These are phyloP conservation scores for Acidiella bohemica DNA, from an alignment of 495 filamentous ascomycete species.

Conservation along the genomic window DNA sequence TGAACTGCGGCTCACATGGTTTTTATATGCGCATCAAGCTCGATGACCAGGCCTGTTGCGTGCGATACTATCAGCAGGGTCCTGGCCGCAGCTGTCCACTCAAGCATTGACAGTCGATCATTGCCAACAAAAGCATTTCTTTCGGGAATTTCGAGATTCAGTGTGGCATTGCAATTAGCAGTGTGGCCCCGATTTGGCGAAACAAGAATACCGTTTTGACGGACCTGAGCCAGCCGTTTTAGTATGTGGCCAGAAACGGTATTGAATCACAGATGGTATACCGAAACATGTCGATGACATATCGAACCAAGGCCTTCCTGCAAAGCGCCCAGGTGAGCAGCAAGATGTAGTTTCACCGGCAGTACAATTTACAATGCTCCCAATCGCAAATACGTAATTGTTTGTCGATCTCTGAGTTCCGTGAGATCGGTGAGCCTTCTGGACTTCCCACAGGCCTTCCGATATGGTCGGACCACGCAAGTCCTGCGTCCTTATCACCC, in stretches of 20 bases:
- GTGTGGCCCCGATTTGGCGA: slow-evolving; percentile 8
- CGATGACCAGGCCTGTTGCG: slow-evolving; percentile 8
- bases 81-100: slow-evolving; percentile 10
- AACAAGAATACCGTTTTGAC: slow-evolving; percentile 14
- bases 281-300: too few species aligned
- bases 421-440: too few species aligned
- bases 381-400: too few species aligned
- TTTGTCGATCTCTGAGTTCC: too few species aligned
- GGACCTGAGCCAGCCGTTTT: slow-evolving; percentile 5
- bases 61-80: slow-evolving; percentile 5
- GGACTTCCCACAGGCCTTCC: too few species aligned
- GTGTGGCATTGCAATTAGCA: slow-evolving; percentile 12
- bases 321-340: too few species aligned
- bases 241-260: slow-evolving; percentile 13
- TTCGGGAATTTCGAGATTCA: slow-evolving; percentile 6
- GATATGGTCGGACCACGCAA: too few species aligned
- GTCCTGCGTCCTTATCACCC: too few species aligned
- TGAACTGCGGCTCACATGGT: slow-evolving; percentile 6
- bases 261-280: too few species aligned
- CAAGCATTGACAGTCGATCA: slow-evolving; percentile 6
- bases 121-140: slow-evolving; percentile 4
- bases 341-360: too few species aligned
- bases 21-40: slow-evolving; percentile 7
- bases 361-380: too few species aligned
- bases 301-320: too few species aligned